Evolutionary conservation across 345 rosid species (phyloP).

Genomic region (Eucalyptus virginea): DNA sequence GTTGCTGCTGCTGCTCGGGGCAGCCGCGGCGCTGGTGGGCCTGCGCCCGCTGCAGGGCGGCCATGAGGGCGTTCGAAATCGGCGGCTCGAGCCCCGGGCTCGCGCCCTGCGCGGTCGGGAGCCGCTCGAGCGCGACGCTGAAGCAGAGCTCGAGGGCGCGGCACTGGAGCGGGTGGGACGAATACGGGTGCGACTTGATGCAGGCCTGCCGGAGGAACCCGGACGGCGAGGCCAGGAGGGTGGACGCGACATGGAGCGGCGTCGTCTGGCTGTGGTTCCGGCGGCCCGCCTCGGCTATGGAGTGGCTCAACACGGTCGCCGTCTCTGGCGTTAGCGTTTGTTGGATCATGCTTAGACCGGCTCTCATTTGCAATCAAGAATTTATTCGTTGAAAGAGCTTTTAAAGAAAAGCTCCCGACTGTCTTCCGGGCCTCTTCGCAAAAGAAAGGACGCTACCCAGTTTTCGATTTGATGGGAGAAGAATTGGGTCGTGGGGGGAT

Average conservation of each 20-base stretch:
- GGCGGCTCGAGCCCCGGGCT: constrained; percentile 60
- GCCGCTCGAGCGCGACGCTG: constrained; percentile 95
- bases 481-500: neutral
- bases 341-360: constrained; percentile 88
- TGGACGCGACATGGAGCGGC: constrained; percentile 94
- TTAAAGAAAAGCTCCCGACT: too few species aligned
- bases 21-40: constrained; percentile 98
- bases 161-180: constrained; percentile 99
- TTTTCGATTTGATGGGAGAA: neutral
- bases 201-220: constrained; percentile 97
- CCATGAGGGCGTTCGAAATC: constrained; percentile 94
- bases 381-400: neutral
- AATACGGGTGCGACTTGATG: constrained; percentile 94
- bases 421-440: neutral
- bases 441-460: neutral
- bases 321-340: constrained; percentile 98
- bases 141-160: constrained; percentile 98
- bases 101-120: constrained; percentile 49
- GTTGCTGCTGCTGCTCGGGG: constrained; percentile 98
- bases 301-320: constrained; percentile 73
- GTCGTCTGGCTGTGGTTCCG: constrained; percentile 95
- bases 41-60: constrained; percentile 94
- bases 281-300: constrained; percentile 83
- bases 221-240: constrained; percentile 65
- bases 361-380: constrained; percentile 59